Evolutionary conservation across 495 filamentous ascomycete species (phyloP).

Genomic region (Achaetomiella virescens): DNA sequence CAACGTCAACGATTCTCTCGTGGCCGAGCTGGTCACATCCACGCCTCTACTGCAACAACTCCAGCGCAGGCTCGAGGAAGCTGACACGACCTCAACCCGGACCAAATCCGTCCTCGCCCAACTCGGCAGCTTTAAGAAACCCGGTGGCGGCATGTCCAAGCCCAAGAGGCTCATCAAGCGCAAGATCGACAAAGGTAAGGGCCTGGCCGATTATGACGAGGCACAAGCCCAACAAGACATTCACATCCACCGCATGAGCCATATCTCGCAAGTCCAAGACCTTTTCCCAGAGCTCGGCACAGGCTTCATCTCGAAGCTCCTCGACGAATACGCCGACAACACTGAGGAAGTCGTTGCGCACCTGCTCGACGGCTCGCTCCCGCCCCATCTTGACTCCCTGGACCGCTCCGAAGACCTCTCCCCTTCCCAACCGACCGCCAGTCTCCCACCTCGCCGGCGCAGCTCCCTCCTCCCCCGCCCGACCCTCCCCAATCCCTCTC

Average conservation of each 20-base stretch:
- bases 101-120: conserved; percentile 52
- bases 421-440: too few species aligned
- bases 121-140: conserved; percentile 50
- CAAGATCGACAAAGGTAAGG: conserved; percentile 66
- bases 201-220: conserved; percentile 39
- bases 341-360: conserved; percentile 76
- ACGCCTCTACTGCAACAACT: conserved; percentile 52
- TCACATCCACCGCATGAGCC: conserved; percentile 74
- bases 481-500: conserved; percentile 31
- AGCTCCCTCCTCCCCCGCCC: conserved; percentile 32
- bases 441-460: neutral
- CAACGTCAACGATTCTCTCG: conserved; percentile 49
- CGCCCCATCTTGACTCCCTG: conserved; percentile 49
- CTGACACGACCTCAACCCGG: conserved; percentile 35
- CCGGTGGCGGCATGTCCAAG: conserved; percentile 43
- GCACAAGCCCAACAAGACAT: conserved; percentile 47
- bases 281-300: conserved; percentile 86
- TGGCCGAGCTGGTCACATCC: conserved; percentile 56
- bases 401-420: conserved; percentile 53
- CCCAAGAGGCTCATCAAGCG: conserved; percentile 44
- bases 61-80: conserved; percentile 39
- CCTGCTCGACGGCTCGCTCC: conserved; percentile 76
- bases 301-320: conserved; percentile 69
- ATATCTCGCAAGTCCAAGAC: conserved; percentile 83
- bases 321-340: conserved; percentile 72